These are phyloP conservation scores for Debaryomycetaceae sp. DNA, from an alignment of 1,139 yeast genomes.

Conservation along the genomic window DNA sequence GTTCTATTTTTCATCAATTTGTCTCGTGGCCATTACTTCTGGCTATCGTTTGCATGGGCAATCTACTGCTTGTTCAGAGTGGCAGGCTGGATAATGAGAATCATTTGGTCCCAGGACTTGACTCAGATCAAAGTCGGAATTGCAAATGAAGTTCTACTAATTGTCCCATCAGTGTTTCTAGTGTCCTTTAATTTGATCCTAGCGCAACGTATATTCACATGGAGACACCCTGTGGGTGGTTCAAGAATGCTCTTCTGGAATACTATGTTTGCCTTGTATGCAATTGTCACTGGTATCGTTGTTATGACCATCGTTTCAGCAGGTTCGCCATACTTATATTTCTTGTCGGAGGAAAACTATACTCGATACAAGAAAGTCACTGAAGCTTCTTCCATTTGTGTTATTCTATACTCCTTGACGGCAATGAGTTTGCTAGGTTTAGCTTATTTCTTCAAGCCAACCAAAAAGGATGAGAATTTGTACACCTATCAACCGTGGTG, in stretches of 20 bases:
- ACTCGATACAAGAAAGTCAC: slow-evolving; percentile 54
- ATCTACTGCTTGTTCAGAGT: slow-evolving; percentile 51
- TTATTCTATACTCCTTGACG: slow-evolving; percentile 55
- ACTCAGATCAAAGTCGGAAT: slow-evolving; percentile 50
- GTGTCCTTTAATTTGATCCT: slow-evolving; percentile 61
- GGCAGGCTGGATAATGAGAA: slow-evolving; percentile 60
- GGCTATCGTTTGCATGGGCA: slow-evolving; percentile 53
- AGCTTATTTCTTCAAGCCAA: slow-evolving; percentile 57
- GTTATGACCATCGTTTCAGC: slow-evolving; percentile 69
- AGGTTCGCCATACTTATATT: slow-evolving; percentile 59
- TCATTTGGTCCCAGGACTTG: slow-evolving; percentile 54
- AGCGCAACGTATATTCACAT: slow-evolving; percentile 75
- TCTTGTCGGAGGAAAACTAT: slow-evolving; percentile 44
- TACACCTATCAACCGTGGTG: slow-evolving; percentile 76
- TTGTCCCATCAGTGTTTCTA: slow-evolving; percentile 54
- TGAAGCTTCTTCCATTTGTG: slow-evolving; percentile 54
- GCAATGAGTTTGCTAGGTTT: slow-evolving; percentile 48
- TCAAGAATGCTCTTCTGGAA: slow-evolving; percentile 52
- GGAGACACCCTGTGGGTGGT: slow-evolving; percentile 82
- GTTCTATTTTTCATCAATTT: slow-evolving; percentile 49
- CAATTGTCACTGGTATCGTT: slow-evolving; percentile 54
- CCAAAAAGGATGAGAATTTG: slow-evolving; percentile 49
- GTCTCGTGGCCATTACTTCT: slow-evolving; percentile 63
- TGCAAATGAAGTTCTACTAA: slow-evolving; percentile 55
- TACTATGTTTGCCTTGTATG: slow-evolving; percentile 50